Evolutionary conservation across 352 stramenopile species (phyloP).

Genomic region (Globisporangium orthogonon): DNA sequence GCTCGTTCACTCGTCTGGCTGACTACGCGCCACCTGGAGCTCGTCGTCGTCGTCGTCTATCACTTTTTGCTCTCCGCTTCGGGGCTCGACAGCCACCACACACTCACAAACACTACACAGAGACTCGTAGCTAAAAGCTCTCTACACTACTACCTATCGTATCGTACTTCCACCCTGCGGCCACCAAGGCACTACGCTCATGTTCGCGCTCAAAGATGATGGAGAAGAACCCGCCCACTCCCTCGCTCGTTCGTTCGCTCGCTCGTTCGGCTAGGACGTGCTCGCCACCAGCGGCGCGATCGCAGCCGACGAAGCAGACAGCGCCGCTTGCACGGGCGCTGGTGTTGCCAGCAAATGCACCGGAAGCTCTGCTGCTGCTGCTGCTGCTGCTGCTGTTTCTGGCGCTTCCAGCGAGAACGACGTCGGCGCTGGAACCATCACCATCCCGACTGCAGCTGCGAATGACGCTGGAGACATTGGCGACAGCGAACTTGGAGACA

Average conservation of each 20-base stretch:
- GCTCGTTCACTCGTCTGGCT: not conserved
- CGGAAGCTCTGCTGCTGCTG: too few species aligned
- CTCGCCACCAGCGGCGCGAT: slow-evolving; percentile 12
- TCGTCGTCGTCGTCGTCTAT: not conserved
- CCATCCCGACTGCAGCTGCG: slow-evolving; percentile 5
- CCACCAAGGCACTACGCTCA: not conserved
- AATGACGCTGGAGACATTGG: slow-evolving; percentile 5
- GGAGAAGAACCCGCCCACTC: not conserved
- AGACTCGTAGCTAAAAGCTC: slow-evolving; percentile 4
- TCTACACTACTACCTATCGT: slow-evolving; percentile 5
- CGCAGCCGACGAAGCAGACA: slow-evolving; percentile 6
- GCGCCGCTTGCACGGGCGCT: not conserved
- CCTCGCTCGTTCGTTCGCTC: not conserved
- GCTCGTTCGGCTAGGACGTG: slow-evolving; percentile 6
- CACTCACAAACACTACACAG: slow-evolving; percentile 3
- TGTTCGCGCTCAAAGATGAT: not conserved
- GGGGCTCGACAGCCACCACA: not conserved
- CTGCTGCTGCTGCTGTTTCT: not conserved
- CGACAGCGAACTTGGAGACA: not conserved
- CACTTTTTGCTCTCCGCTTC: slow-evolving; percentile 1
- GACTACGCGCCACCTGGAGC: not conserved
- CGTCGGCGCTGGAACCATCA: slow-evolving; percentile 1
- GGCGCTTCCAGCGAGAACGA: not conserved
- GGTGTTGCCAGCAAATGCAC: not conserved
- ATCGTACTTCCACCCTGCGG: slow-evolving; percentile 1